These are phyloP conservation scores for Xylariales sp. DNA, from an alignment of 2,329 filamentous ascomycete genomes.

Conservation along the genomic window DNA sequence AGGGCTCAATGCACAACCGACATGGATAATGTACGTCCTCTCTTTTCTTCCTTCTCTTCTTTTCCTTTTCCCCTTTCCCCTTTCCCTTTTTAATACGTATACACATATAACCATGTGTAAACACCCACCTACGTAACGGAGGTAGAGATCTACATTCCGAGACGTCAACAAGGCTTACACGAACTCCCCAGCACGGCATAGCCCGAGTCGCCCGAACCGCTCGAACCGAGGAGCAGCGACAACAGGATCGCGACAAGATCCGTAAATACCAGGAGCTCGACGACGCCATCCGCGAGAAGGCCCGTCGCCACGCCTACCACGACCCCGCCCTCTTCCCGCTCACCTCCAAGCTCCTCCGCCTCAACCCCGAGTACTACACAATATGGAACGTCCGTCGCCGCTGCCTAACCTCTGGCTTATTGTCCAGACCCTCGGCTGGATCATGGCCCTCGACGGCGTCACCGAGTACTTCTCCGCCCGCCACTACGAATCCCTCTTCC, in stretches of 20 bases:
- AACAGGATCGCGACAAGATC: constrained; percentile 81
- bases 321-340: constrained; percentile 70
- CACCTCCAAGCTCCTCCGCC: constrained; percentile 76
- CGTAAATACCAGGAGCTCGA: constrained; percentile 79
- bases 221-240: constrained; percentile 75
- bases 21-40: constrained; percentile 49
- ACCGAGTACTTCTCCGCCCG: constrained; percentile 64
- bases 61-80: background rate
- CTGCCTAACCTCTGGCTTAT: constrained; percentile 70
- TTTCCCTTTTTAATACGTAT: background rate
- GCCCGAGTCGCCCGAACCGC: constrained; percentile 70
- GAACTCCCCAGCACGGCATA: constrained; percentile 77
- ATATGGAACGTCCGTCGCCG: constrained; percentile 89
- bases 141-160: too few species aligned
- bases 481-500: constrained; percentile 71
- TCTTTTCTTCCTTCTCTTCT: background rate
- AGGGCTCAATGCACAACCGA: constrained; percentile 28
- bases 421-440: constrained; percentile 59
- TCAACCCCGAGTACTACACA: constrained; percentile 91
- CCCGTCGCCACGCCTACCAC: constrained; percentile 56
- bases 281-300: constrained; percentile 73
- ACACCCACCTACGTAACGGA: too few species aligned
- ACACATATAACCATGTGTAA: background rate
- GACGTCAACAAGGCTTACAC: constrained; percentile 6
- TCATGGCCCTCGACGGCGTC: constrained; percentile 66